A percentile compares a stretch with the other conserved stretches of the same genome.
Conservation (phyloP, 129 eudicot species). For the Chrysanthemum seticuspe region DNA sequence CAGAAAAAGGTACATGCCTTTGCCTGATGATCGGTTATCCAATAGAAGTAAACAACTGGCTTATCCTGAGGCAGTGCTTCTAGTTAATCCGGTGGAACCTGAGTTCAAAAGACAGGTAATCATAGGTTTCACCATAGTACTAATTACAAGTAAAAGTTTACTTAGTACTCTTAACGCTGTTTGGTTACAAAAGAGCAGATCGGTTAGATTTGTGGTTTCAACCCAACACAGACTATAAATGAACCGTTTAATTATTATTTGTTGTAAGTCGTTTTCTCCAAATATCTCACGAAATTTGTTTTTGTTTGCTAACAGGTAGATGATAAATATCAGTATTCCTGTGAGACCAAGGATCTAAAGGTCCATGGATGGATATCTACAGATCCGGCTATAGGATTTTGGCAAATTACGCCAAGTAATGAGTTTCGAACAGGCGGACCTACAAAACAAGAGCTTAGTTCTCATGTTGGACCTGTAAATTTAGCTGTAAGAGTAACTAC, state of each 20-base stretch:
- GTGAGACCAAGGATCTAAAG: conserved; percentile 47
- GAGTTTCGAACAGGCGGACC: conserved; percentile 51
- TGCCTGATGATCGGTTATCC: conserved; percentile 59
- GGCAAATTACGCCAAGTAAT: conserved; percentile 59
- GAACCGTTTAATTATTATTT: not conserved
- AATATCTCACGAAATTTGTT: not conserved
- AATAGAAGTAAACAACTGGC: conserved; percentile 64
- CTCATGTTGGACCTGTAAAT: conserved; percentile 64
- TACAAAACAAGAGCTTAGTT: conserved; percentile 68
- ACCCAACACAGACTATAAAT: not conserved
- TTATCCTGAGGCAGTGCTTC: conserved; percentile 84
- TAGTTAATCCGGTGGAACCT: conserved; percentile 72
- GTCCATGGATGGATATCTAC: conserved; percentile 63
- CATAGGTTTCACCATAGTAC: not conserved
- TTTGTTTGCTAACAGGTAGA: conserved; percentile 45
- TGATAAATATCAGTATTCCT: conserved; percentile 62
- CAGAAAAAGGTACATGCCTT: conserved; percentile 78
- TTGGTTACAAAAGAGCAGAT: not conserved
- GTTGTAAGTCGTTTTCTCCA: not conserved
- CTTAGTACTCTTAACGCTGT: not conserved
- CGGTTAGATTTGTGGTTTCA: not conserved
- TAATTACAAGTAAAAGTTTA: not conserved
- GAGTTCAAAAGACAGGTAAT: conserved; percentile 92
- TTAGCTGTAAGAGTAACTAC: conserved; percentile 50
- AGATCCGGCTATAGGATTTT: conserved; percentile 51